A percentile compares a stretch with the other conserved stretches of the same genome.
These are phyloP conservation scores for Saururus chinensis DNA, from an alignment of 164 flowering plant genomes.

Conservation along the genomic window DNA sequence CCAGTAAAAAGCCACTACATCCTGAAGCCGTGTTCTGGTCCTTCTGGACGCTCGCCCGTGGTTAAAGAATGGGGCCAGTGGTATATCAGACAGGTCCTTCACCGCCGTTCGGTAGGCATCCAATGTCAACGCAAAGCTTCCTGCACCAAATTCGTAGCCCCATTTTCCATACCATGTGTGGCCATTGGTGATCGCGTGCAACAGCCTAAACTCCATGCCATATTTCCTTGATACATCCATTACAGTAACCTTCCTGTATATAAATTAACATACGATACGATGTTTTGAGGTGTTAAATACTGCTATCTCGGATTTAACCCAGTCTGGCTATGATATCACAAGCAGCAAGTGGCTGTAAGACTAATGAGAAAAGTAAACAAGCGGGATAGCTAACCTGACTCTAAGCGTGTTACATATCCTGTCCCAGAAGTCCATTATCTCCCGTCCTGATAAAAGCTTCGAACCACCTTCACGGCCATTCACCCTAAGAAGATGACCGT, in stretches of 20 bases:
- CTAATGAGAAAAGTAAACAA: too few relatives aligned
- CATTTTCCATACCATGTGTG: slow-evolving; percentile 82
- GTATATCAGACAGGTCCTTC: slow-evolving; percentile 35
- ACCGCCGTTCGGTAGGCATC: slow-evolving; percentile 47
- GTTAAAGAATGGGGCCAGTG: slow-evolving; percentile 29
- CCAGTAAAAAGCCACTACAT: slow-evolving; percentile 46
- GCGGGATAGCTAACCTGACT: slow-evolving; percentile 45
- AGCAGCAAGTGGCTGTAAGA: too few relatives aligned
- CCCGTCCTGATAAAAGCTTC: slow-evolving; percentile 54
- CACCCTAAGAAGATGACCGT: slow-evolving; percentile 79
- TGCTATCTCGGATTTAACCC: too few relatives aligned
- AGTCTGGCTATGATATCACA: too few relatives aligned
- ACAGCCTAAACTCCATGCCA: slow-evolving; percentile 62
- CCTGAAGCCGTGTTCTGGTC: slow-evolving; percentile 36
- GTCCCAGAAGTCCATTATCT: slow-evolving; percentile 90
- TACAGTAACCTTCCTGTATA: slow-evolving; percentile 65
- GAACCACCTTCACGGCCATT: slow-evolving; percentile 91
- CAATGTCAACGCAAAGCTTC: slow-evolving; percentile 56
- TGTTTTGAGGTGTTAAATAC: too few relatives aligned
- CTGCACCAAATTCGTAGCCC: slow-evolving; percentile 80
- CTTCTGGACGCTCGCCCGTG: slow-evolving; percentile 29
- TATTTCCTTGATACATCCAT: slow-evolving; percentile 85
- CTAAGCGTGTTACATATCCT: slow-evolving; percentile 55
- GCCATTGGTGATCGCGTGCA: slow-evolving; percentile 62
- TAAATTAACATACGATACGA: background rate